Evolutionary conservation across 2,329 filamentous ascomycete genomes (phyloP).

Genomic region (Periconia digitata): DNA sequence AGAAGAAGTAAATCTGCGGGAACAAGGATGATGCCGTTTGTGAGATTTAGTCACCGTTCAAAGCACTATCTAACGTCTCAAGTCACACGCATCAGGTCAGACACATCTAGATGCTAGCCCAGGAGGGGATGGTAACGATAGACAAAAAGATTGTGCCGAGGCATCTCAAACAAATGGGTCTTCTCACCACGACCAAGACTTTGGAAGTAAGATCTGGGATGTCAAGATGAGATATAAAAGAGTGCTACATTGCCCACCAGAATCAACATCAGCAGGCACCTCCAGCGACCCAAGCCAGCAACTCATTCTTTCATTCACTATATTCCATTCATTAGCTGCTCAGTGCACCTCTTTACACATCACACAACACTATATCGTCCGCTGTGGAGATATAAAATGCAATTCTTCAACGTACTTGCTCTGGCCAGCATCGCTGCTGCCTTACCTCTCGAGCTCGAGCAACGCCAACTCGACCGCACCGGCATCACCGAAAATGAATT

Average conservation of each 20-base stretch:
- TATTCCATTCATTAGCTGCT: neutral
- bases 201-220: neutral
- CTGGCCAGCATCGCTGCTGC: conserved; percentile 1
- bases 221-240: neutral
- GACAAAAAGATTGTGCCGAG: neutral
- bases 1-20: neutral
- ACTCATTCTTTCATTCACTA: neutral
- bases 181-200: too few relatives aligned
- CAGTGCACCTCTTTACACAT: neutral
- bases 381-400: neutral
- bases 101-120: neutral
- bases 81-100: neutral
- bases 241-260: neutral
- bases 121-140: neutral
- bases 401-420: neutral
- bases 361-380: neutral
- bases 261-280: neutral
- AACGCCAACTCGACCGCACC: conserved; percentile 8
- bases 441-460: neutral
- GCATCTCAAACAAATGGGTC: neutral
- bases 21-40: neutral
- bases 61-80: neutral
- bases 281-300: neutral
- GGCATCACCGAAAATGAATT: conserved; percentile 29
- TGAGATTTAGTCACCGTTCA: neutral